A percentile compares a stretch with the other conserved stretches of the same genome.
phyloP scores from a whole-genome alignment of 2,329 filamentous ascomycete genomes.

The Paramyrothecium sp. region DNA sequence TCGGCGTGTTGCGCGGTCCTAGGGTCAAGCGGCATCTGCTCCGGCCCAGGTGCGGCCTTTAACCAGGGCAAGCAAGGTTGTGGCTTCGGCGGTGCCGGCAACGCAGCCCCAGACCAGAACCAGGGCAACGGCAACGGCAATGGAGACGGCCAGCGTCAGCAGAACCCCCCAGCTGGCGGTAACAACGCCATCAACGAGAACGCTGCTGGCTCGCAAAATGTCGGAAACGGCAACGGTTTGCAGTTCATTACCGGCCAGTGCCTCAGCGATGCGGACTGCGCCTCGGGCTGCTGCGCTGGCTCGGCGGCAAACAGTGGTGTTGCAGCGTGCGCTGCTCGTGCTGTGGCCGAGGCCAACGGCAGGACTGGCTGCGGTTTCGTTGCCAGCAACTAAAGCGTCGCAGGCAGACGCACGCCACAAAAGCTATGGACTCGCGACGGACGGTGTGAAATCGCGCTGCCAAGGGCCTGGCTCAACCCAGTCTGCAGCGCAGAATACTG shows the following conservation, averaged over 20 bases:
- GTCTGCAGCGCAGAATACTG: background rate
- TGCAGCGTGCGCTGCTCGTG: slow-evolving; percentile 8
- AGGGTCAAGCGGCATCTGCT: slow-evolving; percentile 22
- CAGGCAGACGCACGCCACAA: too few species aligned
- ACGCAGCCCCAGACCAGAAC: background rate
- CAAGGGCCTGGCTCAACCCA: background rate
- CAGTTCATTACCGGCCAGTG: slow-evolving; percentile 26
- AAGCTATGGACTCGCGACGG: background rate
- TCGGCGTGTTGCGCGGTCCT: slow-evolving; percentile 27
- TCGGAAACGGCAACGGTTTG: slow-evolving; percentile 15
- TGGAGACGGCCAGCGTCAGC: background rate
- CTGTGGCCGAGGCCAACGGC: slow-evolving; percentile 8
- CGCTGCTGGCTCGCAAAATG: slow-evolving; percentile 15
- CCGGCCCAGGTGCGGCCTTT: slow-evolving; percentile 20
- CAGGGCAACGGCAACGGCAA: background rate
- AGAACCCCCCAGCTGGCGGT: background rate
- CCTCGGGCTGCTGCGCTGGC: slow-evolving; percentile 20
- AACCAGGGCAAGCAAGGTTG: slow-evolving; percentile 30
- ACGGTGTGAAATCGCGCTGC: background rate
- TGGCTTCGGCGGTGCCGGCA: slow-evolving; percentile 17
- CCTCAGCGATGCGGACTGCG: slow-evolving; percentile 19
- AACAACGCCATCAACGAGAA: slow-evolving; percentile 2
- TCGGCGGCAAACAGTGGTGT: slow-evolving; percentile 3
- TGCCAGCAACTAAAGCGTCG: background rate
- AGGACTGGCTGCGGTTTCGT: slow-evolving; percentile 32